Conservation (phyloP, 108 stramenopile species). For the Phaeodactylum tricornutum region DNA sequence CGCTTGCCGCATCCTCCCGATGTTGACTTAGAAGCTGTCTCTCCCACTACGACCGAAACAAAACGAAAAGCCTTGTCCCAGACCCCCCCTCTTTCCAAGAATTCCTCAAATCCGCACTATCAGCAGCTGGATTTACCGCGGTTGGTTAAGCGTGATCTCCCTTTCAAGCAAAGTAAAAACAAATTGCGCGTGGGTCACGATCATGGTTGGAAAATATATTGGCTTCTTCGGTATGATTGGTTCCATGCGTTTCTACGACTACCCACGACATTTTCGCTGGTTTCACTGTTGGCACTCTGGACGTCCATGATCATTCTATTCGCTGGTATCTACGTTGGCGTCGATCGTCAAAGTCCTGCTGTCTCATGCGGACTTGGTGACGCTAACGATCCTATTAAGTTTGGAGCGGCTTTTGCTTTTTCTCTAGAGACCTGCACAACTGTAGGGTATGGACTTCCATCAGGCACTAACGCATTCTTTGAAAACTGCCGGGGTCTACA, state of each 20-base stretch:
- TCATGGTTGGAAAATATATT: background rate
- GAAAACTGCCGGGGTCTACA: conserved; percentile 51
- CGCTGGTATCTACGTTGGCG: conserved; percentile 39
- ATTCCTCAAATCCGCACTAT: too few species aligned
- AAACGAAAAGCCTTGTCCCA: too few species aligned
- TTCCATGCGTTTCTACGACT: conserved; percentile 66
- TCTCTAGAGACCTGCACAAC: conserved; percentile 74
- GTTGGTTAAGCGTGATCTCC: conserved; percentile 49
- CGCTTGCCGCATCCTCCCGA: too few species aligned
- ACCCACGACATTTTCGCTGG: conserved; percentile 20
- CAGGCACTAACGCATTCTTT: conserved; percentile 56
- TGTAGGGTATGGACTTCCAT: conserved; percentile 57
- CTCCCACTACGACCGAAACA: too few species aligned
- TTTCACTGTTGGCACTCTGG: conserved; percentile 44
- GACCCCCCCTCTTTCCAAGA: too few species aligned
- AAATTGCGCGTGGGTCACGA: conserved; percentile 21
- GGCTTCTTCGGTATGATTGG: conserved; percentile 46
- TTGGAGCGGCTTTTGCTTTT: conserved; percentile 63
- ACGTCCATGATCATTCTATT: conserved; percentile 50
- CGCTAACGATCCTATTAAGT: conserved; percentile 21
- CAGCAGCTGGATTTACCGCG: conserved; percentile 45
- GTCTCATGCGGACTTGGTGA: conserved; percentile 52
- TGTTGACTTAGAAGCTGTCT: too few species aligned
- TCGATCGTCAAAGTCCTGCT: conserved; percentile 26
- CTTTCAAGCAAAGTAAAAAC: conserved; percentile 55